A percentile compares a stretch with the other conserved stretches of the same genome.
These are phyloP conservation scores for Neofusicoccum sp. DNA, from an alignment of 2,329 filamentous ascomycete species.

Conservation along the genomic window DNA sequence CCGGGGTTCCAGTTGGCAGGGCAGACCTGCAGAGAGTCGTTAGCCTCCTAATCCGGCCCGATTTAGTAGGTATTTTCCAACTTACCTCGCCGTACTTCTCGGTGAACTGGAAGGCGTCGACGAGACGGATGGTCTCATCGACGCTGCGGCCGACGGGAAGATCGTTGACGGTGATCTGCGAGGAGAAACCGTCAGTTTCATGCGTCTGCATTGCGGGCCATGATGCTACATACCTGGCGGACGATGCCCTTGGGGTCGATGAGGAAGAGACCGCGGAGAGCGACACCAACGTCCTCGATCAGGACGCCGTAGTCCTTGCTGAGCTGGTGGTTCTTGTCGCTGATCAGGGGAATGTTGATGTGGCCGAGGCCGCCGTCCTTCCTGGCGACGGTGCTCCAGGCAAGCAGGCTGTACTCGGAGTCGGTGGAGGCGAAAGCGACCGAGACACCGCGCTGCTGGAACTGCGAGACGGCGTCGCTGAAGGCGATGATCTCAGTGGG, in stretches of 20 bases:
- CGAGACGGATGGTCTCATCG: constrained; percentile 62
- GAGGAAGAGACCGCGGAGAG: constrained; percentile 66
- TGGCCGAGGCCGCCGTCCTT: constrained; percentile 65
- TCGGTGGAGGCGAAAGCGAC: constrained; percentile 66
- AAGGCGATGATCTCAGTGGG: constrained; percentile 68
- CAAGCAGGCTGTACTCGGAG: constrained; percentile 60
- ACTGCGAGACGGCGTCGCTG: constrained; percentile 63
- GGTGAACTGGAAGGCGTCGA: constrained; percentile 54
- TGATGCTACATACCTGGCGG: constrained; percentile 45
- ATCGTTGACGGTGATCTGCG: constrained; percentile 66
- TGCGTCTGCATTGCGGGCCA: neutral
- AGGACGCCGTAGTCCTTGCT: constrained; percentile 65
- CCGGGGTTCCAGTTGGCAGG: constrained; percentile 48
- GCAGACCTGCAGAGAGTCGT: constrained; percentile 33
- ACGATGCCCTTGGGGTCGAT: constrained; percentile 66
- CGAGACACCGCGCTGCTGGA: constrained; percentile 60
- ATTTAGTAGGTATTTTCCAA: neutral
- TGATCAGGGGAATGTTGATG: constrained; percentile 63
- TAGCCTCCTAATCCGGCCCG: neutral
- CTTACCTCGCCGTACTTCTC: constrained; percentile 46
- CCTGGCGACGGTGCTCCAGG: constrained; percentile 61
- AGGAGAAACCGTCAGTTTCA: constrained; percentile 21
- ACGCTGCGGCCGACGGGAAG: constrained; percentile 66
- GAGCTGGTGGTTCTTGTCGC: constrained; percentile 64
- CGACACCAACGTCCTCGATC: constrained; percentile 65